A percentile compares a stretch with the other conserved stretches of the same genome.
Conservation (phyloP, 345 rosid genomes). For the Streptanthus diversifolius region DNA sequence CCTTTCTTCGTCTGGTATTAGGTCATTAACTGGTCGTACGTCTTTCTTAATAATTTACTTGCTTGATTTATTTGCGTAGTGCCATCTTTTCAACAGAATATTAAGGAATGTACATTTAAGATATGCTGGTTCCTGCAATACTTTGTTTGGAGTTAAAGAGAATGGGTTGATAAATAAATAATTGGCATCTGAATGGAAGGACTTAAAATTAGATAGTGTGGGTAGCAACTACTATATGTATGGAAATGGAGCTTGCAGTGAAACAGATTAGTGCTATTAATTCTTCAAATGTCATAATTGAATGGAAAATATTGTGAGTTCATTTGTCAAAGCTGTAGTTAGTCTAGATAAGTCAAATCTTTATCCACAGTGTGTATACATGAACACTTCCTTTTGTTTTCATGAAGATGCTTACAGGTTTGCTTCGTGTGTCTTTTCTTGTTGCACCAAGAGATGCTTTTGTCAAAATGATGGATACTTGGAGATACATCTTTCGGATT, state of each 20-base stretch:
- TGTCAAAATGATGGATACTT: not conserved
- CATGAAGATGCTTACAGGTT: not conserved
- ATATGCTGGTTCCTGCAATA: not conserved
- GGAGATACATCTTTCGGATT: not conserved
- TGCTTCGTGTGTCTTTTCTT: not conserved
- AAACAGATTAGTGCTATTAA: not conserved
- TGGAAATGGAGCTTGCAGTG: not conserved
- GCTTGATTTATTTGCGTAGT: not conserved
- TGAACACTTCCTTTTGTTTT: not conserved
- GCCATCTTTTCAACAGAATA: not conserved
- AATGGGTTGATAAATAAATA: not conserved
- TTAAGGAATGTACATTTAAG: constrained; percentile 3
- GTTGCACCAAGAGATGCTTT: constrained; percentile 1
- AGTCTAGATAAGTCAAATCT: not conserved
- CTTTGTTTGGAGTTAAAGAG: not conserved
- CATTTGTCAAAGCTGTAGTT: not conserved
- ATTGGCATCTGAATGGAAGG: not conserved
- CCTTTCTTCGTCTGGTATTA: not conserved
- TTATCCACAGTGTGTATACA: not conserved
- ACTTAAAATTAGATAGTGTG: not conserved
- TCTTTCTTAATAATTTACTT: not conserved
- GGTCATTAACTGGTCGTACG: not conserved
- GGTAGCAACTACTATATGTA: not conserved
- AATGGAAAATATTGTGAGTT: not conserved
- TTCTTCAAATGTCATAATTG: not conserved